Evolutionary conservation across 371 early-diverging fungal species (phyloP).

Genomic region (Dentiscutata heterogama): DNA sequence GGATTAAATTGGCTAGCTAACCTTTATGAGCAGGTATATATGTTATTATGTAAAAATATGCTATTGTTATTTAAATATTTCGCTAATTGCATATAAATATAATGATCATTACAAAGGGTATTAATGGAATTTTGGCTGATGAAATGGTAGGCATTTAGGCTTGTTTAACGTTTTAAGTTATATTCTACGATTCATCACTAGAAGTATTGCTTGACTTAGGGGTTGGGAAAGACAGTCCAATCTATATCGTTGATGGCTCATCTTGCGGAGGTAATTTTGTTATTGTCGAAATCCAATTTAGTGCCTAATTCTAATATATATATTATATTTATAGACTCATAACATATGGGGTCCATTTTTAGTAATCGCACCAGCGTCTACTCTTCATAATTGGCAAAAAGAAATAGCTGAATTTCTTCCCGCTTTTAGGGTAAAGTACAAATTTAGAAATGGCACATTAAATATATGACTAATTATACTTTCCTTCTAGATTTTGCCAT

Average conservation of each 20-base stretch:
- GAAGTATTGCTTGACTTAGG: conserved; percentile 45
- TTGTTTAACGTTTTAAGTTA: neutral
- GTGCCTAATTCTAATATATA: neutral
- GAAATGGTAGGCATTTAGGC: conserved; percentile 76
- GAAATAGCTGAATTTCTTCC: conserved; percentile 95
- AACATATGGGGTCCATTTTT: conserved; percentile 97
- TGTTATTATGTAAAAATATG: conserved; percentile 1
- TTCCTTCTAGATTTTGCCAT: conserved; percentile 70
- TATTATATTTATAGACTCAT: conserved; percentile 57
- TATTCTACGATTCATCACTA: neutral
- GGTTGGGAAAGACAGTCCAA: conserved; percentile 89
- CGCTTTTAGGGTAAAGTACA: conserved; percentile 71
- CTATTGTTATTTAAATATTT: neutral
- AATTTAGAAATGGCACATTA: neutral
- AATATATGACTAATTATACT: neutral
- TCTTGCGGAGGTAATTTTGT: conserved; percentile 52
- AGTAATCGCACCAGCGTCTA: conserved; percentile 96
- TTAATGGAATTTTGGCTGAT: conserved; percentile 98
- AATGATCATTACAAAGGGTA: conserved; percentile 64
- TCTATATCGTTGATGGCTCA: conserved; percentile 94
- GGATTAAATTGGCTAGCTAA: conserved; percentile 99
- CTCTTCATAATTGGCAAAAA: conserved; percentile 98
- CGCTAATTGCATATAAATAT: neutral
- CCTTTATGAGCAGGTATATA: conserved; percentile 82
- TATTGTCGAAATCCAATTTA: neutral